Conservation (phyloP, 2,329 filamentous ascomycete species). For the Chalara sp. region DNA sequence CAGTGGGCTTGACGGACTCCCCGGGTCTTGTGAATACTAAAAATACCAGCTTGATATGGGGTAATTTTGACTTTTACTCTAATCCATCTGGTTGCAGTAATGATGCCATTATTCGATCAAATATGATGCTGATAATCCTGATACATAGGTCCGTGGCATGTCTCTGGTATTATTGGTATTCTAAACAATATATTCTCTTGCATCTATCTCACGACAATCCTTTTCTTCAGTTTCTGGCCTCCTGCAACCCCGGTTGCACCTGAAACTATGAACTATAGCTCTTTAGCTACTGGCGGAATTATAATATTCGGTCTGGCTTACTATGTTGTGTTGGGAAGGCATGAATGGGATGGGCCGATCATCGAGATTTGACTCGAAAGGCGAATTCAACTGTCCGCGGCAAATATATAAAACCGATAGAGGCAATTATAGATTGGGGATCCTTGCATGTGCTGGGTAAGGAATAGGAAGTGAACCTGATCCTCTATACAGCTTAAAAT, state of each 20-base stretch:
- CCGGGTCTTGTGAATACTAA: neutral
- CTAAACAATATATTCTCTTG: neutral
- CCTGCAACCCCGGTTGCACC: neutral
- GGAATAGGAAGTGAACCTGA: no score
- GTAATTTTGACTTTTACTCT: no score
- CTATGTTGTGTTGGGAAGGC: neutral
- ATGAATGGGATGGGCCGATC: constrained; percentile 1
- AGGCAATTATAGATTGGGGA: no score
- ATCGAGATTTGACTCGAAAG: neutral
- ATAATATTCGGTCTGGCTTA: neutral
- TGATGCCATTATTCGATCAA: no score
- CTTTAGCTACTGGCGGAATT: neutral
- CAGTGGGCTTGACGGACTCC: no score
- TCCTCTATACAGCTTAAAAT: no score
- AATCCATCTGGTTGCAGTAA: no score
- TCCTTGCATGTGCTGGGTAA: no score
- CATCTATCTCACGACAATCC: neutral
- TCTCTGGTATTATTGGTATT: neutral
- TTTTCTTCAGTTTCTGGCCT: constrained; percentile 3
- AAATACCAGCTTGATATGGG: neutral
- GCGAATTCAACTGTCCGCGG: no score
- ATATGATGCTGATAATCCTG: no score
- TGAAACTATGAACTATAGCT: constrained; percentile 1
- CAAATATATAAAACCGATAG: no score
- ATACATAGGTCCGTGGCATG: neutral